Evolutionary conservation across 495 filamentous ascomycete species (phyloP), one percentile per base, ranked within the genome.

Genomic region (Parmelia sp.): DNA sequence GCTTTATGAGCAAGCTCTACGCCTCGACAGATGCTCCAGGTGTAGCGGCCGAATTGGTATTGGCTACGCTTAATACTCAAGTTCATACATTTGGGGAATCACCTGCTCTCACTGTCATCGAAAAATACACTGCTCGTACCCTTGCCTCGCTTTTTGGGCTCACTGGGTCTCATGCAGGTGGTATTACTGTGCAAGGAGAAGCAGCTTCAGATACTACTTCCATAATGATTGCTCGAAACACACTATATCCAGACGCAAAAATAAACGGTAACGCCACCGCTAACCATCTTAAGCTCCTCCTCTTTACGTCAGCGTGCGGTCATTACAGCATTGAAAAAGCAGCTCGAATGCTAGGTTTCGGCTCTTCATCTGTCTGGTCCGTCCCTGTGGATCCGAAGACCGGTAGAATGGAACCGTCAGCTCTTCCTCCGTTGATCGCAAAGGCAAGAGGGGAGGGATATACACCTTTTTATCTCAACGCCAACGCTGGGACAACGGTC

Each of bases 241-340:
- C 83, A 8, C 79, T 96, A 3, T 94, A 83, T 73, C 92, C 92
- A 0, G 77, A 76, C 27, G 89, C 86, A 42, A 96, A 96, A 73
- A 78, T 74, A 12, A 70, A 84, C 8, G 93, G 94, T 23, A 89
- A 90, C 71, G n/a, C n/a, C n/a, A 17, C 57, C 12, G 70, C 70
- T 12, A 80, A 83, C 67, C 7, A 58, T 33, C 62, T 37, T 17
- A 73, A 76, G 9, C 91, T 96, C 67, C 83, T 92, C 12, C 79
- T 96, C n/a, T 96, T 97, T 80, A 96, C 92, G 21, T 88, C 85
- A 68, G 84, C 79, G 29, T 91, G 96, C 72, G 91, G 91, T 1
- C 93, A 97, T 78, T 97, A 96, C 77, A 91, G 87, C 49, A 82
- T 96, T 21, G 90, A 96, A 72, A 96, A 97, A 75, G 91, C 92